Percentiles rank a stretch among this genome's conserved stretches.
Evolutionary conservation across 148 eudicot genomes (phyloP).

Genomic region (Camellia granthamiana): DNA sequence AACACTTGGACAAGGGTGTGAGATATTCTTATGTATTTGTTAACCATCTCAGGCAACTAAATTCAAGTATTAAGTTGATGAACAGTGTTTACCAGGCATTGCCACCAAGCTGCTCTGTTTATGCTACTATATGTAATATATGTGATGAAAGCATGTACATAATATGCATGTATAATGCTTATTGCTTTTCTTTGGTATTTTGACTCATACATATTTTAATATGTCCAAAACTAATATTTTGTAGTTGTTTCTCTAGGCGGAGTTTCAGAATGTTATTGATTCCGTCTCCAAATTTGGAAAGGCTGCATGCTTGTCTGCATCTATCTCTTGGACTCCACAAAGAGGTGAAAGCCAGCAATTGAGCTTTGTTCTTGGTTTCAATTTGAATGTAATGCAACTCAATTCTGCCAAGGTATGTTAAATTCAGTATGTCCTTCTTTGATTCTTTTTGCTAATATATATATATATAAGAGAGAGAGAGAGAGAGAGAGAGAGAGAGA

Average conservation of each 20-base stretch:
- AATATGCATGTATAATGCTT: not conserved
- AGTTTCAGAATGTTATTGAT: slow-evolving; percentile 83
- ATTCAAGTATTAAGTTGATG: not conserved
- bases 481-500: slow-evolving; percentile 2
- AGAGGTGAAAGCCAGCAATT: slow-evolving; percentile 67
- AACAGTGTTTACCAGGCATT: not conserved
- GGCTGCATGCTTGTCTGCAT: slow-evolving; percentile 67
- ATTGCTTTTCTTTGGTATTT: not conserved
- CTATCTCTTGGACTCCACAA: slow-evolving; percentile 84
- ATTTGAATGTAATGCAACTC: slow-evolving; percentile 57
- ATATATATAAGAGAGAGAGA: not conserved
- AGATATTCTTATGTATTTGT: not conserved
- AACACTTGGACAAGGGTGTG: no score
- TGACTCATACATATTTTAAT: not conserved
- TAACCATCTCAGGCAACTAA: not conserved
- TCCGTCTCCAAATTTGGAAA: slow-evolving; percentile 70
- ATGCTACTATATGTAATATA: not conserved
- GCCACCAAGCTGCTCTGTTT: not conserved
- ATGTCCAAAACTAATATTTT: not conserved
- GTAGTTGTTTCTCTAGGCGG: slow-evolving; percentile 54
- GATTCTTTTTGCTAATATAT: not conserved
- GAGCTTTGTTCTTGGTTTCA: slow-evolving; percentile 83
- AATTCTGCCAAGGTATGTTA: slow-evolving; percentile 74
- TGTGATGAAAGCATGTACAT: not conserved
- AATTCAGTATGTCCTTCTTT: slow-evolving; percentile 3